A percentile compares a stretch with the other conserved stretches of the same genome.
phyloP scores from a whole-genome alignment of 2,329 filamentous ascomycete species.

The Diaporthe sp. region DNA sequence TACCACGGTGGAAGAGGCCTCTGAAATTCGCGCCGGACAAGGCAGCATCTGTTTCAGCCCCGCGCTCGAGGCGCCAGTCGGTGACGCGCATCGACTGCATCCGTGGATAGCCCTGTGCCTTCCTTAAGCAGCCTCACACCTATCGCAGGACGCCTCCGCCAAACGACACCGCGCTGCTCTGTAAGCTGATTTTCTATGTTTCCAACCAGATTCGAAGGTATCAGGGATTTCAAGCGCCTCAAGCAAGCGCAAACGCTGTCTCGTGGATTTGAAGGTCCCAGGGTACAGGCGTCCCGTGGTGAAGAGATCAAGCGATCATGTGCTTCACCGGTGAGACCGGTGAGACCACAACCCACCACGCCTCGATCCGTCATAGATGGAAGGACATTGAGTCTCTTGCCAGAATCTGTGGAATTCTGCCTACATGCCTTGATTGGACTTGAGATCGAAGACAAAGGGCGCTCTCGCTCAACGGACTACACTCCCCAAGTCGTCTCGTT shows the following conservation, averaged over 20 bases:
- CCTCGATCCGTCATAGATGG: neutral
- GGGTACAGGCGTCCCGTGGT: neutral
- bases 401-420: neutral
- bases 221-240: neutral
- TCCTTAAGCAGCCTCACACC: slow-evolving; percentile 20
- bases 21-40: neutral
- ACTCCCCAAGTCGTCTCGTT: neutral
- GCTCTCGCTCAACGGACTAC: neutral
- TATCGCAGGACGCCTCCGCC: slow-evolving; percentile 16
- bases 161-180: slow-evolving; percentile 1
- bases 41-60: neutral
- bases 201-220: no score
- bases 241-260: slow-evolving; percentile 16
- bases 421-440: neutral
- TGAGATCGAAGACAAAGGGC: neutral
- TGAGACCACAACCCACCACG: neutral
- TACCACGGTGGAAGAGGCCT: neutral
- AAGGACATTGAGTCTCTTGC: neutral
- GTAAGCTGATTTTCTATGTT: slow-evolving; percentile 9
- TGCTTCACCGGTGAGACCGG: neutral
- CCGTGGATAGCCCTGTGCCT: slow-evolving; percentile 28
- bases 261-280: neutral
- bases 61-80: slow-evolving; percentile 7
- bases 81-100: slow-evolving; percentile 24
- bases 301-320: slow-evolving; percentile 24